These are phyloP conservation scores for Sarocladiaceae sp. DNA, from an alignment of 2,329 filamentous ascomycete genomes.

Conservation along the genomic window DNA sequence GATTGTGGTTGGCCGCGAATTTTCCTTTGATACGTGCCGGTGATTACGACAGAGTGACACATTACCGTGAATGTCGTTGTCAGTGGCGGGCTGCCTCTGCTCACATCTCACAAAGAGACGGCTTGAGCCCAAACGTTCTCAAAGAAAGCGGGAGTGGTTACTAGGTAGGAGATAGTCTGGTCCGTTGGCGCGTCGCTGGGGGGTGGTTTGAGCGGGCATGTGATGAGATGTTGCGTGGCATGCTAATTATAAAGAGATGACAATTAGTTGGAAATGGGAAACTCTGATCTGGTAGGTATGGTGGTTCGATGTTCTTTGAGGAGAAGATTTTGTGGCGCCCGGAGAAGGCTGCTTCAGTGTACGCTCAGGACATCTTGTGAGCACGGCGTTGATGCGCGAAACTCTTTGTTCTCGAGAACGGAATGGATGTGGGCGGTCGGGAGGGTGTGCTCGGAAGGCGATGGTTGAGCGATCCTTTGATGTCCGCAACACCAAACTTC, in stretches of 20 bases:
- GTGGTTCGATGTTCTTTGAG: too few relatives aligned
- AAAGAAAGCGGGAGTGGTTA: not conserved
- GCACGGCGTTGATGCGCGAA: too few relatives aligned
- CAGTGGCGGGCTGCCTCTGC: not conserved
- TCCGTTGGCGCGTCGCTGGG: not conserved
- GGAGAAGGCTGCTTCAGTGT: too few relatives aligned
- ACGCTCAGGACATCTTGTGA: too few relatives aligned
- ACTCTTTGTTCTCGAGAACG: too few relatives aligned
- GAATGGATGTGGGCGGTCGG: not conserved
- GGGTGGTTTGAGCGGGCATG: not conserved
- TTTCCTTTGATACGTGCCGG: not conserved
- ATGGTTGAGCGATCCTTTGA: not conserved
- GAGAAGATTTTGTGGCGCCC: too few relatives aligned
- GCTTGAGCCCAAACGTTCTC: too few relatives aligned
- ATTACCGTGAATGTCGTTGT: too few relatives aligned
- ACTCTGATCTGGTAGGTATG: too few relatives aligned
- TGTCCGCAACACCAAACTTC: too few relatives aligned
- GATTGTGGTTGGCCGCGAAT: too few relatives aligned
- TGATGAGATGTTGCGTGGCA: not conserved
- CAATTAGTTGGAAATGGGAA: not conserved
- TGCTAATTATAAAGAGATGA: not conserved
- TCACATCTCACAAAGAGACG: constrained; percentile 9
- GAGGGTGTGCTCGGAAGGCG: not conserved
- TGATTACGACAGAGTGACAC: not conserved
- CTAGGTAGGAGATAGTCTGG: not conserved